phyloP scores from a whole-genome alignment of 805 yeast genomes.

The Cyberlindnera mississippiensis region DNA sequence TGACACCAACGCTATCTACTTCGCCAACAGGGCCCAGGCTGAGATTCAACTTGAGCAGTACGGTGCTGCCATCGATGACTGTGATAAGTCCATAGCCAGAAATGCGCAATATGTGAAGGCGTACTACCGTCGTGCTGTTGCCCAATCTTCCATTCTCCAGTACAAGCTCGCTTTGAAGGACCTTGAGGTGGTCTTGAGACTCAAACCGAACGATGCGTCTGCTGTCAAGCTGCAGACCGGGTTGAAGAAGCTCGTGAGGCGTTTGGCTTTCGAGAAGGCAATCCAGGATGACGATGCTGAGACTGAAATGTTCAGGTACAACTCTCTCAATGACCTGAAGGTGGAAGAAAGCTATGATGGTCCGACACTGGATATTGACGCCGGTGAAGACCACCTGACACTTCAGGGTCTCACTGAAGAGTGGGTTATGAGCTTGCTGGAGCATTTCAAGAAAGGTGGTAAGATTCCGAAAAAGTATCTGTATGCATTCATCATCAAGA shows the following conservation, averaged over 20 bases:
- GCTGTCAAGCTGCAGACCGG: conserved; percentile 61
- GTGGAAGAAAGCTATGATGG: conserved; percentile 60
- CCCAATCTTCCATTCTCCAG: conserved; percentile 70
- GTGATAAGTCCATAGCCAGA: conserved; percentile 62
- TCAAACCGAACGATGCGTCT: conserved; percentile 63
- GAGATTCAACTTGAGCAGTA: conserved; percentile 81
- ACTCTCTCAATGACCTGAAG: conserved; percentile 22
- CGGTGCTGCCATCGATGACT: conserved; percentile 80
- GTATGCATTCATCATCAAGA: conserved; percentile 74
- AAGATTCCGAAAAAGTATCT: conserved; percentile 78
- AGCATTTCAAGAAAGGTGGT: conserved; percentile 69
- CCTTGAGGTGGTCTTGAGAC: conserved; percentile 56
- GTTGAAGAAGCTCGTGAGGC: conserved; percentile 61
- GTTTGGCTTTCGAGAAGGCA: conserved; percentile 80
- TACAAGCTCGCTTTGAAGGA: conserved; percentile 72
- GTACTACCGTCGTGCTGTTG: conserved; percentile 82
- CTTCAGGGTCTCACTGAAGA: conserved; percentile 38
- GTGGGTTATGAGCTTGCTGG: conserved; percentile 63
- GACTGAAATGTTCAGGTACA: conserved; percentile 24
- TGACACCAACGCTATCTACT: conserved; percentile 54
- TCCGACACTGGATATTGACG: conserved; percentile 42
- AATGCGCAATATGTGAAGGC: conserved; percentile 73
- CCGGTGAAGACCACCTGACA: conserved; percentile 24
- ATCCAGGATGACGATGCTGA: conserved; percentile 76
- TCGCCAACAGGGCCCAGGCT: conserved; percentile 87